Evolutionary conservation across 176 grass and related monocot species (phyloP).

Genomic region (Oryza punctata): DNA sequence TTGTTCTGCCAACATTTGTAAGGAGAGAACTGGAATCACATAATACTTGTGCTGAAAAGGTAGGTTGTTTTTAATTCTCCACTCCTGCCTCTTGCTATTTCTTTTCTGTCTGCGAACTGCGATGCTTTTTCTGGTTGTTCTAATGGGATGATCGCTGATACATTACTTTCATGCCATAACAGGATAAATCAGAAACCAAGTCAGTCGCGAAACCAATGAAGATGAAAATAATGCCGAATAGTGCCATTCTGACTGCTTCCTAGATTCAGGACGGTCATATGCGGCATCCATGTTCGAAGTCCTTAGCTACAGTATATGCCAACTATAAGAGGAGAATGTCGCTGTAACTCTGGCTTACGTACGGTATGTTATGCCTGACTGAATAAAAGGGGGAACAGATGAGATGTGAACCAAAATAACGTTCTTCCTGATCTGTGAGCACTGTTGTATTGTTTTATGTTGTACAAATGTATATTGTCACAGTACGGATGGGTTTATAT

Average conservation of each 20-base stretch:
- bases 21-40: conserved; percentile 63
- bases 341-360: neutral
- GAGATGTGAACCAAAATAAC: neutral
- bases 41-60: conserved; percentile 45
- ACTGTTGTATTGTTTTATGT: neutral
- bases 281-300: neutral
- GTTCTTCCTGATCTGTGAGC: neutral
- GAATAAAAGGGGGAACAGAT: conserved; percentile 39
- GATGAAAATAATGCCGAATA: conserved; percentile 43
- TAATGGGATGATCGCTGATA: neutral
- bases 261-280: neutral
- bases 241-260: conserved; percentile 36
- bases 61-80: conserved; percentile 16
- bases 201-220: conserved; percentile 15
- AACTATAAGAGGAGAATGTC: neutral
- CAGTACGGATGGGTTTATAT: neutral
- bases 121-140: neutral
- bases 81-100: neutral
- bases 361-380: neutral
- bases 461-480: neutral
- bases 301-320: neutral
- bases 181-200: conserved; percentile 36
- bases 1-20: conserved; percentile 82
- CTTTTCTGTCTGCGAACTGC: neutral
- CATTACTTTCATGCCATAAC: conserved; percentile 18